These are phyloP conservation scores for Fusarium foetens DNA, from an alignment of 2,329 filamentous ascomycete species.

Conservation along the genomic window DNA sequence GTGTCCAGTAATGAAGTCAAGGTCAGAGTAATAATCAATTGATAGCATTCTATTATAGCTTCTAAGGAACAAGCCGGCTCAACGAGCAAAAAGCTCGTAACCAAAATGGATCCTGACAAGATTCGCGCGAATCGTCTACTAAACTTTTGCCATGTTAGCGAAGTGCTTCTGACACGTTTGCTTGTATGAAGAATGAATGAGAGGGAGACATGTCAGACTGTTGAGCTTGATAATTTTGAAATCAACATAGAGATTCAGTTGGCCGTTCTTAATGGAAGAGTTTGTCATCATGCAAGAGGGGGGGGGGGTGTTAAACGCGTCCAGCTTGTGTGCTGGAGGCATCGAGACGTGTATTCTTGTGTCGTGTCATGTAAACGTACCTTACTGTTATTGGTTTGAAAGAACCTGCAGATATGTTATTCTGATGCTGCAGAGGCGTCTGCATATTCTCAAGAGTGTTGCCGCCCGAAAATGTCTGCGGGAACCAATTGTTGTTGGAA, in stretches of 20 bases:
- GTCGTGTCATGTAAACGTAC: constrained; percentile 35
- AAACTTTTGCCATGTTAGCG: constrained; percentile 43
- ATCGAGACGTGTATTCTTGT: constrained; percentile 14
- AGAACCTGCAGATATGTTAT: neutral
- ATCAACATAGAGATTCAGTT: constrained; percentile 71
- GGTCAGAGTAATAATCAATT: neutral
- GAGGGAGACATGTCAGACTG: constrained; percentile 62
- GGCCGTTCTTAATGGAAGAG: constrained; percentile 72
- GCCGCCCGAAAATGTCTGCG: constrained; percentile 4
- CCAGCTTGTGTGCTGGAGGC: constrained; percentile 22
- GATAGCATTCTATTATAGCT: neutral
- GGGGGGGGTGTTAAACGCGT: constrained; percentile 11
- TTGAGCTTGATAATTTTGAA: constrained; percentile 70
- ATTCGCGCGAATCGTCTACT: constrained; percentile 11
- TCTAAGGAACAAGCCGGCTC: neutral
- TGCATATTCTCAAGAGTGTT: constrained; percentile 6
- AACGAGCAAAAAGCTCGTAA: neutral
- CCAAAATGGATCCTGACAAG: neutral
- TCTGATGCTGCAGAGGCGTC: neutral
- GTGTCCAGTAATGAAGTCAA: neutral
- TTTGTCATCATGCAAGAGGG: constrained; percentile 62
- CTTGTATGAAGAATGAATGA: neutral
- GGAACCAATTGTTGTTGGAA: constrained; percentile 1
- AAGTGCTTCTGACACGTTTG: constrained; percentile 7
- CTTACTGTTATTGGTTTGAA: constrained; percentile 24